Percentiles rank a stretch among this genome's conserved stretches.
These are phyloP conservation scores for Eucalyptus victrix DNA, from an alignment of 345 rosid species.

Conservation along the genomic window DNA sequence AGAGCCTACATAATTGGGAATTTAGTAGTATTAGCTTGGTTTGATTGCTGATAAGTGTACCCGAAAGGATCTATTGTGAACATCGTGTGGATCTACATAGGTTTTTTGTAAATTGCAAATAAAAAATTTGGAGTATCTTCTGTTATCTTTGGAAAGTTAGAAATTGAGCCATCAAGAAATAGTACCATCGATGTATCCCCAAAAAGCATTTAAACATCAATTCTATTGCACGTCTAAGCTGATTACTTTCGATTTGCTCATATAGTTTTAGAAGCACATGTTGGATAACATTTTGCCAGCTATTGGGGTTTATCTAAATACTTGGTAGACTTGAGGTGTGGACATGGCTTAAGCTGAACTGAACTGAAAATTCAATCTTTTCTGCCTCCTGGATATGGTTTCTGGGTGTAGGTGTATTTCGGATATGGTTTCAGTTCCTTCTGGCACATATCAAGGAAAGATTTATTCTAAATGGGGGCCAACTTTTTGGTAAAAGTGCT, in stretches of 20 bases:
- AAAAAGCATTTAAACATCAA: background rate
- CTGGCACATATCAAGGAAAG: background rate
- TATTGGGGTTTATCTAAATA: background rate
- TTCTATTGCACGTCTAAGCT: background rate
- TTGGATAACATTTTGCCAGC: background rate
- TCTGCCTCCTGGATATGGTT: background rate
- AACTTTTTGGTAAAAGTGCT: background rate
- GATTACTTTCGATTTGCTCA: background rate
- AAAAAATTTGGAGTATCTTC: background rate
- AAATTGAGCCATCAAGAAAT: background rate
- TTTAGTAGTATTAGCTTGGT: background rate
- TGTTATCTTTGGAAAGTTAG: background rate
- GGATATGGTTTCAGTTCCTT: background rate
- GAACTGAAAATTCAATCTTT: background rate
- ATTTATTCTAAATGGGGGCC: background rate
- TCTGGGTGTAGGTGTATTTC: background rate
- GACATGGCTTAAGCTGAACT: background rate
- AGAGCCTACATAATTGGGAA: background rate
- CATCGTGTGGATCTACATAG: background rate
- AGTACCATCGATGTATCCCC: background rate
- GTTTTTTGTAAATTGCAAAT: background rate
- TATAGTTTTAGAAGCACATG: background rate
- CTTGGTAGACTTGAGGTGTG: background rate
- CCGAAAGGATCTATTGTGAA: background rate
- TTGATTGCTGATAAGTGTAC: background rate